These are phyloP conservation scores for Meyerozyma elateridarum DNA, from an alignment of 1,139 yeast genomes.

Conservation along the genomic window DNA sequence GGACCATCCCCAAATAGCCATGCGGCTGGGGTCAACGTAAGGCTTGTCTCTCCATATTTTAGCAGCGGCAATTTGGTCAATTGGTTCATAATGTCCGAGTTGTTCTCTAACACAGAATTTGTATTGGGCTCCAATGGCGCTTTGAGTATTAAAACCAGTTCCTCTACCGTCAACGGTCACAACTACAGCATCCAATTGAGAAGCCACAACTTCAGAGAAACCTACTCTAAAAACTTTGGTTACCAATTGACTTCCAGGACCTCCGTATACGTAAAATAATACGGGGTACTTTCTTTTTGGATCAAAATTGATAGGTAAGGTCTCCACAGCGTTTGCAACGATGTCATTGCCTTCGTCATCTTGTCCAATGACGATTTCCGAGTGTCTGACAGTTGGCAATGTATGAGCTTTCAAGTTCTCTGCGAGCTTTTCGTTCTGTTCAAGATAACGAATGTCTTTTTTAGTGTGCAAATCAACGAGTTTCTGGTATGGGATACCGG, in stretches of 20 bases:
- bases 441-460: conserved; percentile 35
- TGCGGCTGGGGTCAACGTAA: conserved; percentile 54
- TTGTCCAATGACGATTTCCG: conserved; percentile 44
- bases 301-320: conserved; percentile 60
- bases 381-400: conserved; percentile 44
- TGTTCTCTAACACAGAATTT: conserved; percentile 63
- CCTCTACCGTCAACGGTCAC: conserved; percentile 84
- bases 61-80: conserved; percentile 70
- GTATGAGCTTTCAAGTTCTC: conserved; percentile 37
- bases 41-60: conserved; percentile 48
- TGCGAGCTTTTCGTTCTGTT: conserved; percentile 42
- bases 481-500: conserved; percentile 61
- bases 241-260: conserved; percentile 77
- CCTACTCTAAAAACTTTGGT: conserved; percentile 47
- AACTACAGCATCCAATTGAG: conserved; percentile 66
- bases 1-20: conserved; percentile 83
- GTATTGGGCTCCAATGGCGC: conserved; percentile 39
- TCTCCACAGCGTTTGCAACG: conserved; percentile 54
- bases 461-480: conserved; percentile 48
- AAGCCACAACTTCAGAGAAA: conserved; percentile 62
- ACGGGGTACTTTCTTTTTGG: conserved; percentile 55
- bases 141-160: conserved; percentile 58
- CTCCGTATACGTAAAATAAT: conserved; percentile 71
- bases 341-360: conserved; percentile 40
- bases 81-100: conserved; percentile 63